Base-by-base conservation (phyloP, 129 eudicot species). In the Chrysanthemum seticuspe region DNA sequence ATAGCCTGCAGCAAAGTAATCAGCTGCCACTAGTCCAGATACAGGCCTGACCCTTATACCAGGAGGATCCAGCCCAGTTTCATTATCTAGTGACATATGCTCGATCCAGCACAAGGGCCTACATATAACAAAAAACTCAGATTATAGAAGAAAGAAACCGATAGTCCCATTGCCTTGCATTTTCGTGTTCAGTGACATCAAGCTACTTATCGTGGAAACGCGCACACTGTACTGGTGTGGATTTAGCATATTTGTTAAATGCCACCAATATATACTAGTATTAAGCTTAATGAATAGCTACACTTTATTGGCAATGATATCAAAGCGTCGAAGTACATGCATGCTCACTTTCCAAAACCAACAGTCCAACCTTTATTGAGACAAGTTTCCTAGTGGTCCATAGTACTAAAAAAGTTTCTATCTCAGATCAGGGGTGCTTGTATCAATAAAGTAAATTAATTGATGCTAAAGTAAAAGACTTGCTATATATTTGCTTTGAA, bases 21-120 rank as follows among this genome's bases (percentile, higher is more conserved):
- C 95, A 65, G 95, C 90, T 40, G 95, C 95, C 25, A 88, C 95
- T 18, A 88, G 95, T 64, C 95, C 90, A 65, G 95, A 85, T 12
- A 88, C 95, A 57, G 91, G 88, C 53, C 95, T 78, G 76, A 85
- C 81, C 65, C 85, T 83, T 78, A 88, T 76, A 49, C 95, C 95
- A 45, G 88, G 83, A 73, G 90, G 90, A 78, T 88, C 95, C 75
- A 88, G 54, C 59, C 95, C 95, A 52, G 95, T 88, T 74, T 88
- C 95, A 59, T 88, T 88, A 80, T 85, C 91, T 62, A 88, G 87
- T 14, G 95, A 88, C 90, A 88, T 78, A 76, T 88, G 95, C 66
- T 85, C 91, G 48, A 83, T 77, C 95, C 95, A 88, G 31, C 95
- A 88, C 56, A 87, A 69, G 50, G 93, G 93, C 75, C 93, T 87